Evolutionary conservation across 176 grass and related monocot species (phyloP), one percentile per base, ranked within the genome.

Genomic region (Carex kokanica): DNA sequence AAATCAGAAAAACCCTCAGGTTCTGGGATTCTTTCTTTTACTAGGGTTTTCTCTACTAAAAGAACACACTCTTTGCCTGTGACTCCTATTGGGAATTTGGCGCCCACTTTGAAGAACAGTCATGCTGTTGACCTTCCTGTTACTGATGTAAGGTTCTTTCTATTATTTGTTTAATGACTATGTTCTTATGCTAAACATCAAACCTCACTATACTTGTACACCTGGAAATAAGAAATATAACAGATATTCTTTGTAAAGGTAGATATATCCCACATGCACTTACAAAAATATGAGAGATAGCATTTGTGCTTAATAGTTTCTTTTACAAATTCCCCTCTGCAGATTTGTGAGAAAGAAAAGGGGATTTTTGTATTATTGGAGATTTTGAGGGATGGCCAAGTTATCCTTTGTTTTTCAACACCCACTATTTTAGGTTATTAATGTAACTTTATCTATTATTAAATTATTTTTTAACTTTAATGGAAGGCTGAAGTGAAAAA

Each of bases 21-120:
- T 66, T 82, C 80, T 21, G 93, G 83, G 80, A 86, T 90, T 1
- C 88, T 95, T 83, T 99, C 91, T 69, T 91, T 99, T 18, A 89
- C 89, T 87, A 99, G 88, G 80, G 89, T 95, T 15, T 91, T 98
- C 66, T 90, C 92, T 2, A 64, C 86, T 69, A 99, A 99, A 81
- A 86, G 58, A 74, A 86, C 93, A 45, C 73, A 93, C 86, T 99
- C 96, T 81, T 91, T 99, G 83, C 96, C 96, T 23, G 96, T 93
- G 29, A 99, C 91, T 8, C 96, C 96, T 60, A 70, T 90, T 47
- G 91, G 70, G 78, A 87, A 71, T 85, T 62, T 60, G 11, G 85
- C 83, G 60, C 60, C 66, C 69, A 83, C 90, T 82, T 65, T 51
- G 41, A 85, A 68, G 5, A 86, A 82, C 78, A 93, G 80, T 75